Evolutionary conservation across 331 rosid species (phyloP), one percentile per base, ranked within the genome.

Genomic region (Pyracantha coccinea): DNA sequence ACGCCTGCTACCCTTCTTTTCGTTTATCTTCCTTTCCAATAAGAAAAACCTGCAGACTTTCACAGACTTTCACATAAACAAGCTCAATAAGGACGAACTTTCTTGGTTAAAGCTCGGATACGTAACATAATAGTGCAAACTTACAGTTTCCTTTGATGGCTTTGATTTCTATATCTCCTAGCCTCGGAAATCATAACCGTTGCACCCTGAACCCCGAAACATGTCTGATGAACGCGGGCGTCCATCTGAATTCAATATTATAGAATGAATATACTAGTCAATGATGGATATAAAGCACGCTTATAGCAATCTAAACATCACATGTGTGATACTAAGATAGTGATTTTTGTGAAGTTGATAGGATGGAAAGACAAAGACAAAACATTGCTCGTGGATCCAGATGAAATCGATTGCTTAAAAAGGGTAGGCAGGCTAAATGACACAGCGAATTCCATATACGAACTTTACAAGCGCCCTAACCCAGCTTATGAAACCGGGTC

Each of bases 351-450:
- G 68, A 84, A 94, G 97, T 61, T 94, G 93, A 95, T 89, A 86
- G 96, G 92, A 76, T 92, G 93, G 97, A 92, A 95, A 77, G 97
- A 90, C 52, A 86, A 86, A 83, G 97, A 90, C 92, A 90, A 75
- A 85, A 90, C 93, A 71, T 41, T 95, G 76, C 86, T 89, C 2
- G 99, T 95, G 82, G 96, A 95, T 88, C 97, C 91, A 55, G 97
- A 92, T 8, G 97, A 90, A 84, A 90, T 90, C 23, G 91, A 90
- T 70, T 90, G 93, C 83, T 82, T 92, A 81, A 89, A 82, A 81
- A 89, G 88, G 76, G 85, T 86, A 67, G 90, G 92, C 53, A 83
- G 81, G 38, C 79, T 89, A 84, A 92, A 90, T 69, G 89, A 87
- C 77, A 80, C 78, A 55, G 99, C 96, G 1, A 81, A 85, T 47